Base-by-base conservation (phyloP, 139 green algal genomes). In the Micromonas pusilla region DNA sequence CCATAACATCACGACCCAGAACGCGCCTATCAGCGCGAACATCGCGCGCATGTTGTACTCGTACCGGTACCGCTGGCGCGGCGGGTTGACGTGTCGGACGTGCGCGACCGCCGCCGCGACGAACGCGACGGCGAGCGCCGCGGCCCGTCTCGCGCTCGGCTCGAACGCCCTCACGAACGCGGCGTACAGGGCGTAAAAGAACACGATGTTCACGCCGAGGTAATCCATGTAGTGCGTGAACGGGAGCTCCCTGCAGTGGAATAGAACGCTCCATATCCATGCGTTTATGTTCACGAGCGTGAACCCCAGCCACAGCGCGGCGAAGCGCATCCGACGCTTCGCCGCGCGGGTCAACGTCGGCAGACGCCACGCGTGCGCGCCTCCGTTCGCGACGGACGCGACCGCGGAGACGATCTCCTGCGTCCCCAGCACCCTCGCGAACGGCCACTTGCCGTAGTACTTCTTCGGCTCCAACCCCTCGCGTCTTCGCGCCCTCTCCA, bases 371-470 rank as follows among this genome's bases (percentile, higher is more conserved):
- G 78, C 37, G 66, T 94, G 89, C 0, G 86, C 87, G 13, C 76
- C 77, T 26, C 96, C 80, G 81, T 97, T 97, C 53, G 81, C 77
- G 0, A 96, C n/a, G 26, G 88, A 93, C 54, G 93, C 88, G 0
- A 88, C 1, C 16, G 92, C 84, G 5, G 88, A 92, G 0, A 82
- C 79, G 0, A 83, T 52, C 82, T 96, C 92, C 81, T 96, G 89
- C 28, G 84, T 71, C 20, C 92, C 92, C 21, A 86, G 20, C 20
- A 93, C 64, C 0, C 92, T 82, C 20, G 54, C 32, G 71, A 97
- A 97, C 0, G 92, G 90, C 92, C 92, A 97, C 72, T 97, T 97
- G 80, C 92, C 92, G 80, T 81, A 87, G 79, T 97, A 97, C 70
- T 97, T 96, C 3, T 19, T 63, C 19, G 68, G 67, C 20, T 32